These are phyloP conservation scores for Leishmania amazonensis DNA, from an alignment of 208 protist species.

Conservation along the genomic window DNA sequence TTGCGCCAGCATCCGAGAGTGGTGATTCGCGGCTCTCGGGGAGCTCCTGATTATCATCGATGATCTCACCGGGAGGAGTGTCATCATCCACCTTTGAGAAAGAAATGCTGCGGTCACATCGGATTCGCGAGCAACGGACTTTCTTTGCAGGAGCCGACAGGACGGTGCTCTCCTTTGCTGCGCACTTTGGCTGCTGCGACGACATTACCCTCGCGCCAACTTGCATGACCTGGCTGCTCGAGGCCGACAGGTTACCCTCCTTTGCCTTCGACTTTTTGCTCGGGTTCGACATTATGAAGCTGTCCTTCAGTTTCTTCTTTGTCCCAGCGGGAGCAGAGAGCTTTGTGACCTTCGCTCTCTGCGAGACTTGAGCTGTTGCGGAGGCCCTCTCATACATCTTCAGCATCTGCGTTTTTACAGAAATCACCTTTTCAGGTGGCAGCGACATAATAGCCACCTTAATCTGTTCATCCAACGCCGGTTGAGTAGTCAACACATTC, in stretches of 20 bases:
- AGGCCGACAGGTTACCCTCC: slow-evolving; percentile 27
- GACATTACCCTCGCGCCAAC: slow-evolving; percentile 12
- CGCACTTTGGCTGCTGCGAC: slow-evolving; percentile 17
- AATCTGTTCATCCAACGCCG: slow-evolving; percentile 27
- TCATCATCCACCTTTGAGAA: slow-evolving; percentile 36
- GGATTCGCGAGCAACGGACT: slow-evolving; percentile 13
- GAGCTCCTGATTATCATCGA: slow-evolving; percentile 27
- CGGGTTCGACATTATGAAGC: slow-evolving; percentile 9
- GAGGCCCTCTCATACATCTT: slow-evolving; percentile 21
- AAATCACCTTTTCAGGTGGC: slow-evolving; percentile 33
- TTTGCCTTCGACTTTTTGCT: slow-evolving; percentile 6
- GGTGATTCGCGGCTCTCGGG: slow-evolving; percentile 6
- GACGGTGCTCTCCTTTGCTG: slow-evolving; percentile 38
- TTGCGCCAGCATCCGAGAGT: neutral
- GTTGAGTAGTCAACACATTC: neutral
- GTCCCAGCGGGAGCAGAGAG: slow-evolving; percentile 33
- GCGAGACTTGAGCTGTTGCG: neutral
- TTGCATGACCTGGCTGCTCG: slow-evolving; percentile 31
- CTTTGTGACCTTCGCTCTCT: slow-evolving; percentile 13
- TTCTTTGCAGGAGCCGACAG: slow-evolving; percentile 35
- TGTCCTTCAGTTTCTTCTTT: slow-evolving; percentile 33
- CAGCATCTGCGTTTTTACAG: slow-evolving; percentile 33
- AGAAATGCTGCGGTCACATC: slow-evolving; percentile 30
- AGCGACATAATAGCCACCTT: slow-evolving; percentile 45
- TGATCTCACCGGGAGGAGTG: slow-evolving; percentile 29